Evolutionary conservation across 495 filamentous ascomycete genomes (phyloP).

Genomic region (Neohortaea acidophila): DNA sequence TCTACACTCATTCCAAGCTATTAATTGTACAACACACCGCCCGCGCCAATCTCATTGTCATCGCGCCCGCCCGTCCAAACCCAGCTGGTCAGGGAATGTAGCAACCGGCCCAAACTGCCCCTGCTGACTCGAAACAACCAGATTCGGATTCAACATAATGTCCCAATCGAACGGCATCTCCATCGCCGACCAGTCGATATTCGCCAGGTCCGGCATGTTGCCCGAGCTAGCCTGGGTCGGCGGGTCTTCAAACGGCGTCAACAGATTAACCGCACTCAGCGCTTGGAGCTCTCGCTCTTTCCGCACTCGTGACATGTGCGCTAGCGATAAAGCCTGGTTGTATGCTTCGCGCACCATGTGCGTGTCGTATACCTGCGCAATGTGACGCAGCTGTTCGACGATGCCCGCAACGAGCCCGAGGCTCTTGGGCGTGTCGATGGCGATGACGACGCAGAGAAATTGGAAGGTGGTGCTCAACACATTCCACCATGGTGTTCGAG

Average conservation of each 20-base stretch:
- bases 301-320: conserved; percentile 11
- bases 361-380: conserved; percentile 13
- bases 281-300: conserved; percentile 15
- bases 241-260: conserved; percentile 6
- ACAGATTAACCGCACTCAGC: conserved; percentile 1
- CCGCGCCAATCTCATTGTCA: too few species aligned
- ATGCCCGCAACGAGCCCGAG: conserved; percentile 7
- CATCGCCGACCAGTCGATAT: conserved; percentile 11
- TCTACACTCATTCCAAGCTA: too few species aligned
- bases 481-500: conserved; percentile 17
- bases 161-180: conserved; percentile 18
- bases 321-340: conserved; percentile 14
- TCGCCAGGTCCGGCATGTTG: conserved; percentile 10
- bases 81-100: conserved; percentile 2
- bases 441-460: conserved; percentile 15
- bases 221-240: not conserved
- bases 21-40: too few species aligned
- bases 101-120: conserved; percentile 3
- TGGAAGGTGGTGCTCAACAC: conserved; percentile 15
- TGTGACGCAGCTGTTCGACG: conserved; percentile 4
- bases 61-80: too few species aligned
- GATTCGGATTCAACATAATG: conserved; percentile 13
- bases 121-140: conserved; percentile 12
- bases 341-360: conserved; percentile 19
- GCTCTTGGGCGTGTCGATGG: conserved; percentile 11